Percentiles rank a stretch among this genome's conserved stretches.
phyloP scores from a whole-genome alignment of 2,329 filamentous ascomycete species.

The Fusarium compactum region DNA sequence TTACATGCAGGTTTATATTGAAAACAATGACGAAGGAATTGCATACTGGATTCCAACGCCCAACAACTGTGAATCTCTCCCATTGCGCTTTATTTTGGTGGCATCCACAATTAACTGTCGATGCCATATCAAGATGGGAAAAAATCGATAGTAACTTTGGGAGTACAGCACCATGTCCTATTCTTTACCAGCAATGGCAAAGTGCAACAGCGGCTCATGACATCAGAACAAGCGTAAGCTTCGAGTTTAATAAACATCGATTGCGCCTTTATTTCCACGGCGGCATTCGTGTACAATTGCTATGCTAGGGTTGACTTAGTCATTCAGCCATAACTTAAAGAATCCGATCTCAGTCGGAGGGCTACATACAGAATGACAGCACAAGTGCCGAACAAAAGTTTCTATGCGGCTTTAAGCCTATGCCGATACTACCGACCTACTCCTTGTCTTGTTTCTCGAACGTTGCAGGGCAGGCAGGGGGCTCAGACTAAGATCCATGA shows the following conservation, averaged over 20 bases:
- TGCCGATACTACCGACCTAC: conserved; percentile 31
- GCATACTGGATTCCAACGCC: background rate
- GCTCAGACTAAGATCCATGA: conserved; percentile 18
- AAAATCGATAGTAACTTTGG: background rate
- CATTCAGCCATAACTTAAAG: background rate
- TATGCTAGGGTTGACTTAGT: background rate
- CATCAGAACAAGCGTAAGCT: background rate
- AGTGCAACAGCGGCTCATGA: background rate
- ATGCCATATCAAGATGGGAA: background rate
- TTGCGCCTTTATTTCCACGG: background rate
- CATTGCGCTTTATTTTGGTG: background rate
- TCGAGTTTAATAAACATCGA: conserved; percentile 1
- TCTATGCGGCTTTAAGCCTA: conserved; percentile 30
- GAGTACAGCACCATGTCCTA: background rate
- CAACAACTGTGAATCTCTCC: background rate
- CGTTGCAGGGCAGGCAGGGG: conserved; percentile 21
- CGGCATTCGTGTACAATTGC: background rate
- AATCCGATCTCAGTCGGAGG: background rate
- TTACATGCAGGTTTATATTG: conserved; percentile 8
- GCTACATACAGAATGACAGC: conserved; percentile 15
- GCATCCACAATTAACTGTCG: conserved; percentile 8
- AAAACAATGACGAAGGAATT: background rate
- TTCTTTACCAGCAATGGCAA: background rate
- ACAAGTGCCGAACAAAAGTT: conserved; percentile 35
- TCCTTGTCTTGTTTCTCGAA: conserved; percentile 26